These are phyloP conservation scores for Elsinoe australis DNA, from an alignment of 2,329 filamentous ascomycete genomes.

Conservation along the genomic window DNA sequence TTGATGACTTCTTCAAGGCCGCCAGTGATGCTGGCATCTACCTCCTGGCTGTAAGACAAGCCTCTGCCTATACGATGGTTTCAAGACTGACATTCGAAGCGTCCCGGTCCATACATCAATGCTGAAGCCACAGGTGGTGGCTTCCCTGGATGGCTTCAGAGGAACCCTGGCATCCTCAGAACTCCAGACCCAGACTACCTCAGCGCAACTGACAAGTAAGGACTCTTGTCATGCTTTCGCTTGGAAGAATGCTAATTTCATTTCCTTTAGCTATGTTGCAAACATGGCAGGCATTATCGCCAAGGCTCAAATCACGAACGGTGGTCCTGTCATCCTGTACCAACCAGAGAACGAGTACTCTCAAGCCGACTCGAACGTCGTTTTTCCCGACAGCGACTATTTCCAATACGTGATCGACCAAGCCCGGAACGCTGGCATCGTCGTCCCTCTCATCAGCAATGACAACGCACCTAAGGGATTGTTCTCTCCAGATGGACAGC, in stretches of 20 bases:
- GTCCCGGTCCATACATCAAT: slow-evolving; percentile 68
- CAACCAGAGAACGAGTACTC: slow-evolving; percentile 81
- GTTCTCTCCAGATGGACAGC: slow-evolving; percentile 56
- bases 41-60: slow-evolving; percentile 50
- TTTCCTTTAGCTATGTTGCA: slow-evolving; percentile 43
- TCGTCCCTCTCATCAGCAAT: slow-evolving; percentile 69
- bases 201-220: slow-evolving; percentile 57
- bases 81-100: slow-evolving; percentile 17
- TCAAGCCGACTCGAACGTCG: slow-evolving; percentile 30
- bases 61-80: background rate
- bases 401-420: slow-evolving; percentile 65
- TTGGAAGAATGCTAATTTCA: slow-evolving; percentile 20
- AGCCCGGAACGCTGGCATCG: slow-evolving; percentile 58
- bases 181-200: slow-evolving; percentile 57
- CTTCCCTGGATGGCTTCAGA: slow-evolving; percentile 71
- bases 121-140: slow-evolving; percentile 70
- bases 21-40: slow-evolving; percentile 68
- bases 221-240: too few species aligned
- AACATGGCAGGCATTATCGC: slow-evolving; percentile 61
- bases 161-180: slow-evolving; percentile 56
- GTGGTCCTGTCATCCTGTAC: slow-evolving; percentile 68
- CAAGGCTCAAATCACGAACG: slow-evolving; percentile 71
- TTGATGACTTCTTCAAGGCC: slow-evolving; percentile 69
- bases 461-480: slow-evolving; percentile 56
- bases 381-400: slow-evolving; percentile 61